Base-by-base conservation (phyloP, 1,284 basidiomycete species). In the Erythrobasidium hasegawianum region DNA sequence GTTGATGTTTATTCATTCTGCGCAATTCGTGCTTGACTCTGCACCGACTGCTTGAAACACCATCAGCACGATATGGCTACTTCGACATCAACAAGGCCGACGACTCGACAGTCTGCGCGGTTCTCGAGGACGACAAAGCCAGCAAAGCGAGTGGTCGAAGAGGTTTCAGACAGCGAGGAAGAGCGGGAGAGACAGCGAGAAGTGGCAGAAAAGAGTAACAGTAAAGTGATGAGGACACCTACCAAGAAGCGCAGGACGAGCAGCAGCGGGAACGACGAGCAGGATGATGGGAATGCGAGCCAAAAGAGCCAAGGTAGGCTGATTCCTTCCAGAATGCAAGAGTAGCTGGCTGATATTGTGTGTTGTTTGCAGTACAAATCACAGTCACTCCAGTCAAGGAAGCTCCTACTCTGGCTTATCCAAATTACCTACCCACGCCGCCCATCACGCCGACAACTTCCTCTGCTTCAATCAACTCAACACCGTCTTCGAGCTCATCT, bases 401-500 rank as follows among this genome's bases (percentile, higher is more conserved):
- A 53, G 18, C 18, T 8, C 24, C 20, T 7, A 22, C 50, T 3
- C 16, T 7, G 8, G 14, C 14, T 16, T 24, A 22, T 29, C 18
- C 50, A 20, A 16, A 33, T 22, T 38, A 56, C 0, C 61, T 71
- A 20, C 68, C 70, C 0, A 69, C 70, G 39, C 68, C 70, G 1
- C 43, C 53, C 22, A 27, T 66, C 33, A 71, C 70, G 2, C 68
- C 70, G 11, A 71, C 64, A 20, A 65, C 57, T 43, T 65, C 62
- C 20, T 16, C 26, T 7, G 16, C 50, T n/a, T 47, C 43, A n/a
- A 33, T 43, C 27, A 26, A 53, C 14, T 45, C 59, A 20, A 53
- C 27, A 45, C 58, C 43, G 11, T 52, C 43, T 22, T 47, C 47
- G 26, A 43, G 18, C 20, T 33, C 49, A 43, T 18, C 20, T 14